Evolutionary conservation across 345 rosid genomes (phyloP).

Genomic region (Leavenworthia alabamica): DNA sequence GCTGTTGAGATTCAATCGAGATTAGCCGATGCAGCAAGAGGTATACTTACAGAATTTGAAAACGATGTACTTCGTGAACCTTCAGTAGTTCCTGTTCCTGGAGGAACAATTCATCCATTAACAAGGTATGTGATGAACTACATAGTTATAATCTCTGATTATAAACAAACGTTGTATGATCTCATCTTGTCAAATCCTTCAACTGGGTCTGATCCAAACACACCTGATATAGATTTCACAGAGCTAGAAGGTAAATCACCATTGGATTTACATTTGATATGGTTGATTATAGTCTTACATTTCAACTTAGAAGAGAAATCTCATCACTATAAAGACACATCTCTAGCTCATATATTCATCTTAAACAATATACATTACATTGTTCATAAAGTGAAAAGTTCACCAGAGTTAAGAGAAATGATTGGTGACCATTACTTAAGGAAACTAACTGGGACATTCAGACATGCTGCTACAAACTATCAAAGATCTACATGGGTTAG

Average conservation of each 20-base stretch:
- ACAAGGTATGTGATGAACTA: constrained; percentile 98
- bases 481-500: constrained; percentile 87
- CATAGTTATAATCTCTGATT: constrained; percentile 78
- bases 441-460: constrained; percentile 64
- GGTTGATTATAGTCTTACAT: constrained; percentile 80
- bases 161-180: constrained; percentile 65
- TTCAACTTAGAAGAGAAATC: constrained; percentile 85
- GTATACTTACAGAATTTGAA: constrained; percentile 82
- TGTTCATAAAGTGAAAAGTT: constrained; percentile 76
- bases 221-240: constrained; percentile 69
- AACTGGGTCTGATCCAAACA: constrained; percentile 54
- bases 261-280: constrained; percentile 72
- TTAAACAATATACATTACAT: constrained; percentile 94
- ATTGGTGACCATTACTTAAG: constrained; percentile 76
- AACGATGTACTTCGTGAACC: constrained; percentile 74
- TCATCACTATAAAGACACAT: constrained; percentile 64
- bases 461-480: constrained; percentile 72
- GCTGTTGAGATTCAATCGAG: constrained; percentile 76
- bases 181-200: constrained; percentile 79
- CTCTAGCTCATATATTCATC: constrained; percentile 67
- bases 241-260: constrained; percentile 70
- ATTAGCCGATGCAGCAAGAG: constrained; percentile 77
- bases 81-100: constrained; percentile 67
- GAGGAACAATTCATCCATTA: constrained; percentile 89
- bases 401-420: constrained; percentile 79